Evolutionary conservation across 805 yeast genomes (phyloP).

Genomic region (Starmerella sp.): DNA sequence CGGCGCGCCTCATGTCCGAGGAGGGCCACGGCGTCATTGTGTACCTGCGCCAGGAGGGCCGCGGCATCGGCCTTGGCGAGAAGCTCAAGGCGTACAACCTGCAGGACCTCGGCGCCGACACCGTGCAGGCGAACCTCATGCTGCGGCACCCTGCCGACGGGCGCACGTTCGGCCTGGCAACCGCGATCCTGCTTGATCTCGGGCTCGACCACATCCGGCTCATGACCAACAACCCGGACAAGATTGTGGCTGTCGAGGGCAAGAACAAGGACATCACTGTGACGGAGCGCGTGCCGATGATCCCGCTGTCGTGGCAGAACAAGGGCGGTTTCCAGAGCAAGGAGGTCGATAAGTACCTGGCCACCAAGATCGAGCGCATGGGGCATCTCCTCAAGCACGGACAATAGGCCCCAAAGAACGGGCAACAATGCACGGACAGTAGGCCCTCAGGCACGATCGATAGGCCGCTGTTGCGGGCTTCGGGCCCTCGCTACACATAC

Average conservation of each 20-base stretch:
- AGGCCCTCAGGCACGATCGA: too few relatives aligned
- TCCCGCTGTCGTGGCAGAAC: constrained; percentile 82
- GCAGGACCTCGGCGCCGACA: constrained; percentile 97
- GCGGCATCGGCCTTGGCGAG: constrained; percentile 98
- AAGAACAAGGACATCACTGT: constrained; percentile 63
- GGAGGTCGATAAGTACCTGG: constrained; percentile 85
- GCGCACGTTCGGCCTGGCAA: constrained; percentile 86
- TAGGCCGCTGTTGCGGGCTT: too few relatives aligned
- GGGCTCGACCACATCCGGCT: constrained; percentile 62
- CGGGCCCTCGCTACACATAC: too few relatives aligned
- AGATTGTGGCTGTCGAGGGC: constrained; percentile 90
- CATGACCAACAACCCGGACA: constrained; percentile 92
- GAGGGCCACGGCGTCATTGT: constrained; percentile 89
- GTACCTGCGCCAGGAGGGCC: constrained; percentile 92
- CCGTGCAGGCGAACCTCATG: constrained; percentile 88
- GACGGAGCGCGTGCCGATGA: constrained; percentile 87
- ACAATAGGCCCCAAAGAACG: neutral
- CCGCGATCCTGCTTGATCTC: constrained; percentile 79
- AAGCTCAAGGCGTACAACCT: constrained; percentile 91
- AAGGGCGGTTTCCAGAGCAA: constrained; percentile 61
- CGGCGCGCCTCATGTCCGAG: constrained; percentile 83
- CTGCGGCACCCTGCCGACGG: constrained; percentile 96
- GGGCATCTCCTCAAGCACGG: constrained; percentile 59
- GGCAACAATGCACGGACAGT: too few relatives aligned
- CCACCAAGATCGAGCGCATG: constrained; percentile 94